phyloP scores from a whole-genome alignment of 352 stramenopile species.

The Phytopythium oedochilum region DNA sequence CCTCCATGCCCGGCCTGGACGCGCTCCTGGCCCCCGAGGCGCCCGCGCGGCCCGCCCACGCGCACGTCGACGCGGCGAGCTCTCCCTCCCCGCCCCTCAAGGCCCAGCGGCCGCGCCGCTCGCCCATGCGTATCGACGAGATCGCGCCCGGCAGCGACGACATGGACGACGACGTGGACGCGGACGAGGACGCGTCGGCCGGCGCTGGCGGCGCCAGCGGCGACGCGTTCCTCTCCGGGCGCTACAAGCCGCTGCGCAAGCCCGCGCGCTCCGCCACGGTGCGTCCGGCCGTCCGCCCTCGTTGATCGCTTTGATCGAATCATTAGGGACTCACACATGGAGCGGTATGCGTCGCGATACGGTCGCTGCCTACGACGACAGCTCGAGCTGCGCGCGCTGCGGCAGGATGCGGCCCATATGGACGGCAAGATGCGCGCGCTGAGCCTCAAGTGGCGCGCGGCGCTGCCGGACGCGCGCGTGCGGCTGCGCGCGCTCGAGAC shows the following conservation, averaged over 20 bases:
- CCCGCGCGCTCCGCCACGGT: conserved; percentile 32
- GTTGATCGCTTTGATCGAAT: no score
- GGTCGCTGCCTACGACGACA: no score
- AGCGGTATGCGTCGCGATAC: no score
- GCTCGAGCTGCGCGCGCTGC: conserved; percentile 48
- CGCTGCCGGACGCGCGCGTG: conserved; percentile 25
- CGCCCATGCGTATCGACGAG: not conserved
- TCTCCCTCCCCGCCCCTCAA: not conserved
- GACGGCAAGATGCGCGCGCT: conserved; percentile 34
- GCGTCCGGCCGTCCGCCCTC: no score
- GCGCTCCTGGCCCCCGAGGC: not conserved
- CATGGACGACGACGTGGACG: not conserved
- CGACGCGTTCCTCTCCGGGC: conserved; percentile 28
- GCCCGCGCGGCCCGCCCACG: not conserved
- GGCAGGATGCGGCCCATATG: conserved; percentile 37
- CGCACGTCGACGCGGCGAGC: not conserved
- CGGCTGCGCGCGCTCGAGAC: conserved; percentile 33
- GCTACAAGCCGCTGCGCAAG: conserved; percentile 27
- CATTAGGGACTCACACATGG: no score
- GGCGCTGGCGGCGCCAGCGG: no score
- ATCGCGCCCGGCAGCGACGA: conserved; percentile 8
- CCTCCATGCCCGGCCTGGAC: not conserved
- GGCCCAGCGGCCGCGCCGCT: not conserved
- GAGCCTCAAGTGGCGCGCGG: conserved; percentile 35
- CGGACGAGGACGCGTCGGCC: not conserved